Evolutionary conservation across 2,329 filamentous ascomycete species (phyloP), one percentile per base, ranked within the genome.

Genomic region (Metarhizium humberi): DNA sequence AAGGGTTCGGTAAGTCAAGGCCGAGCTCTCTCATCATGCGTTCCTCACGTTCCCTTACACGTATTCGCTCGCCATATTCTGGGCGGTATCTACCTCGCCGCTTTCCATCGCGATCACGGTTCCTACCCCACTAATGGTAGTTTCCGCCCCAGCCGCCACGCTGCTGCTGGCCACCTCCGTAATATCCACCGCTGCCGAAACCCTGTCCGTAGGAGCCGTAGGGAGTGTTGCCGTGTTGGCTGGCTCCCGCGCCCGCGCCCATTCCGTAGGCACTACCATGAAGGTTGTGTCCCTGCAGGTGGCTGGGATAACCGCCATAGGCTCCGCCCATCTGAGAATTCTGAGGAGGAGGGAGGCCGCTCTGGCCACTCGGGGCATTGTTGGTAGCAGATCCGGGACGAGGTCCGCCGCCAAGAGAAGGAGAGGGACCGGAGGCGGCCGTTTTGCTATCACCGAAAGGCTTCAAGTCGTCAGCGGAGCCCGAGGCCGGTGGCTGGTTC

Each of bases 371-470:
- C 4, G 79, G 72, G 2, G 72, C 73, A 54, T 73, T 77, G 67
- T 81, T 82, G 6, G 79, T 73, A 13, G 80, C 80, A 36, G 81
- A 84, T 49, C 80, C 80, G 6, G 81, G 81, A 16, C 81, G 79
- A 29, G 78, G 77, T 48, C 77, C 60, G n/a, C 59, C 76, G 32
- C 73, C 75, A 14, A 84, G 72, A 3, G 80, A 79, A 47, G 81
- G 80, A 57, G 78, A 83, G 11, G 80, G 79, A 1, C 80, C 80
- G 43, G 76, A 72, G 10, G 71, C 71, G 32, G 50, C 56, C 18
- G 73, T 64, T 75, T 84, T 84, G 62, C 73, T 65, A 20, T 84
- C 81, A 51, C 78, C 78, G 57, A 80, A 84, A 0, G 78, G 78
- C 75, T 84, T 84, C 67, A 84, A 63, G 34, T 84, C 81, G 57